Conservation (phyloP, 2,329 filamentous ascomycete genomes). For the Arthrobotrys sphaeroides region DNA sequence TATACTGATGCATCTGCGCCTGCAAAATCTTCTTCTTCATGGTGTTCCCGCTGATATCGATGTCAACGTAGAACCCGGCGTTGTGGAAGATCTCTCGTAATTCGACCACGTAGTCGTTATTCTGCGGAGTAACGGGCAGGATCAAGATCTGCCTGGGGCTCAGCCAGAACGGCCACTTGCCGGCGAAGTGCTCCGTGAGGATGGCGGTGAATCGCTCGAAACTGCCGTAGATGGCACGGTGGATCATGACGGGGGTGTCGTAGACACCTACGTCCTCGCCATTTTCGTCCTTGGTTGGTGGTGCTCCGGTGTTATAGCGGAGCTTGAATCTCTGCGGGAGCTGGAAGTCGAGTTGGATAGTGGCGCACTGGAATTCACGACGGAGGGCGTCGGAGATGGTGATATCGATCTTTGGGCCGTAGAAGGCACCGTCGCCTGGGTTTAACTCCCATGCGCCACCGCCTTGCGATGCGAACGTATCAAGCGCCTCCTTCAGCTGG, state of each 20-base stretch:
- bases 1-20: constrained; percentile 81
- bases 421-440: constrained; percentile 95
- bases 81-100: constrained; percentile 74
- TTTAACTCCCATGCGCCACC: constrained; percentile 86
- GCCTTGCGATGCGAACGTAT: constrained; percentile 73
- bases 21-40: constrained; percentile 90
- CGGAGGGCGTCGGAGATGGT: constrained; percentile 87
- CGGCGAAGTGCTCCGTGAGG: constrained; percentile 82
- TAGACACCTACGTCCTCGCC: constrained; percentile 64
- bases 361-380: constrained; percentile 88
- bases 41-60: constrained; percentile 78
- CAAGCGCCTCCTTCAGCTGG: constrained; percentile 79
- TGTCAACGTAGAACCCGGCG: constrained; percentile 75
- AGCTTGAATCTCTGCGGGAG: constrained; percentile 85
- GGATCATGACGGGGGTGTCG: constrained; percentile 84
- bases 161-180: constrained; percentile 90
- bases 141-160: constrained; percentile 83
- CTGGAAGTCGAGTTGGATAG: constrained; percentile 93
- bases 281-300: constrained; percentile 63
- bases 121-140: constrained; percentile 78
- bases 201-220: constrained; percentile 77
- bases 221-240: constrained; percentile 80
- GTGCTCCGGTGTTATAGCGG: constrained; percentile 80
- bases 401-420: constrained; percentile 98
- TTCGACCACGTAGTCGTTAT: constrained; percentile 78